Conservation (phyloP, 192 early-diverging fungal species). For the Ambispora gerdemannii region DNA sequence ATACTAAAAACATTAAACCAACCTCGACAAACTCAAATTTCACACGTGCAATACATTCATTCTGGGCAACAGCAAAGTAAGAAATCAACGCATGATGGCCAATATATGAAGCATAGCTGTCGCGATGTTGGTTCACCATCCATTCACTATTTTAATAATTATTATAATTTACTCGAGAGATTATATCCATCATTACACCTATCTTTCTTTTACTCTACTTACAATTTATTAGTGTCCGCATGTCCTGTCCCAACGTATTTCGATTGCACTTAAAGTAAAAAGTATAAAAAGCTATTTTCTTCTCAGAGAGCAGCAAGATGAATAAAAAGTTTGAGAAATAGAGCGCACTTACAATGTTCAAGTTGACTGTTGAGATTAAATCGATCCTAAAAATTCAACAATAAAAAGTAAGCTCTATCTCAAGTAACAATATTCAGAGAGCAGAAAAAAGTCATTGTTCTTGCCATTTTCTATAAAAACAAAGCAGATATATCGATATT, state of each 20-base stretch:
- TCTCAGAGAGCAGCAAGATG: not conserved
- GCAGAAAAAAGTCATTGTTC: too few species aligned
- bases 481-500: too few species aligned
- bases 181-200: not conserved
- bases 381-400: too few species aligned
- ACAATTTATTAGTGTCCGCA: conserved; percentile 88
- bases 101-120: conserved; percentile 73
- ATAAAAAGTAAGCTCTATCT: too few species aligned
- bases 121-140: conserved; percentile 81
- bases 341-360: conserved; percentile 62
- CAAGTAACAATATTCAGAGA: too few species aligned
- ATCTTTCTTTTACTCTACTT: conserved; percentile 30
- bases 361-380: conserved; percentile 76
- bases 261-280: conserved; percentile 59
- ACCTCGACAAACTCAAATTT: conserved; percentile 76
- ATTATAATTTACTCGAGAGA: conserved; percentile 13
- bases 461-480: too few species aligned
- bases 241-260: conserved; percentile 89
- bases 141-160: conserved; percentile 63
- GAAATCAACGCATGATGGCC: conserved; percentile 75
- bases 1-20: conserved; percentile 12
- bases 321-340: not conserved
- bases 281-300: not conserved
- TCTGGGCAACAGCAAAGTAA: conserved; percentile 84
- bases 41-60: conserved; percentile 74